Percentiles rank a stretch among this genome's conserved stretches.
Conservation (phyloP, 257 asterid species). For the Asclepias syriaca region DNA sequence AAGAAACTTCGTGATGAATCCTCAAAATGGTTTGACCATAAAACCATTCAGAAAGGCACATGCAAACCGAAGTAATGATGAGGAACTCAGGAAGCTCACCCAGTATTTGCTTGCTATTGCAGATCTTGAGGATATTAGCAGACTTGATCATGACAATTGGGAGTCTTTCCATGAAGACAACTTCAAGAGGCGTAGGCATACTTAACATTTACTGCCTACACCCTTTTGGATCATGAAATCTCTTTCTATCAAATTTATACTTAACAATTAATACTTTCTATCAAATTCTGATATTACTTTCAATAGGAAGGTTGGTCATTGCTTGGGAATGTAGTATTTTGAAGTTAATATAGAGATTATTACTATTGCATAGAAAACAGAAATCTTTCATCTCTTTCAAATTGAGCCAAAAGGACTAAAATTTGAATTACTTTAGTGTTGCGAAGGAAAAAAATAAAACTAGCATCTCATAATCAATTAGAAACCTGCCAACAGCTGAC, state of each 20-base stretch:
- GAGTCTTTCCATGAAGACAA: conserved; percentile 58
- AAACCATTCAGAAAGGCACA: conserved; percentile 87
- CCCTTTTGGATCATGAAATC: too few relatives aligned
- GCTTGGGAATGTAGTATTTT: too few relatives aligned
- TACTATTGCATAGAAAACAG: too few relatives aligned
- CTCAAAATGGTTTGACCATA: conserved; percentile 74
- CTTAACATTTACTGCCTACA: conserved; percentile 18
- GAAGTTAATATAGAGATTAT: too few relatives aligned
- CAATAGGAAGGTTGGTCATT: too few relatives aligned
- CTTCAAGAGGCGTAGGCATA: conserved; percentile 67
- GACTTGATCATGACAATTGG: conserved; percentile 78
- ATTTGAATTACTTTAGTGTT: background rate
- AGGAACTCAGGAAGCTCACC: conserved; percentile 82
- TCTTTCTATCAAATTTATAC: too few relatives aligned
- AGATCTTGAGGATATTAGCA: conserved; percentile 69
- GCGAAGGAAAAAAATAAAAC: background rate
- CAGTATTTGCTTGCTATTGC: conserved; percentile 85
- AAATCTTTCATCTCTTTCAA: too few relatives aligned
- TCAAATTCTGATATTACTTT: too few relatives aligned
- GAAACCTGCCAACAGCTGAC: background rate
- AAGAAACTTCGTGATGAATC: conserved; percentile 96
- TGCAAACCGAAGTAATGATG: conserved; percentile 60
- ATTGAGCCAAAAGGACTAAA: too few relatives aligned
- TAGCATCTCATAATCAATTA: background rate
- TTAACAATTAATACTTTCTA: background rate